Evolutionary conservation across 768 basidiomycete species (phyloP), one percentile per base, ranked within the genome.

Genomic region (Polyporus arcularius): DNA sequence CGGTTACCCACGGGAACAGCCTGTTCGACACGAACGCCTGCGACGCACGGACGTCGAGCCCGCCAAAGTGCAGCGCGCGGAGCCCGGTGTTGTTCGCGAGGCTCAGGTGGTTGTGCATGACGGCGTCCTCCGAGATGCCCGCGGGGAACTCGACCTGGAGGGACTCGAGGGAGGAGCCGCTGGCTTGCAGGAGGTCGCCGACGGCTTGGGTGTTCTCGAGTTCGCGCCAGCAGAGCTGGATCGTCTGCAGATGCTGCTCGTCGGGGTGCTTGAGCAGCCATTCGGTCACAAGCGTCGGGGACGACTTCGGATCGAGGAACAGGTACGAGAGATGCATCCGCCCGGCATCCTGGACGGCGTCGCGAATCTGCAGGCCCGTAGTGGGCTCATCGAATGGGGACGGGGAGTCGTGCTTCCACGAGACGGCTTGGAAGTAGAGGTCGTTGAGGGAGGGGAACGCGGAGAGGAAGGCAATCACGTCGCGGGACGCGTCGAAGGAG

Each of bases 221-320:
- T 47, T 71, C 70, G 41, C 70, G 60, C 70, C 70, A 71, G 64
- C 70, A 71, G 53, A 71, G 68, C 64, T 71, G 70, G 62, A 71
- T 69, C 11, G 66, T 64, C 38, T 68, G 63, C 53, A 70, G 65
- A 30, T 38, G 65, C 61, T 65, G 62, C 51, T 68, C 67, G 40
- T 62, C 61, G 4, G 69, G 69, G 48, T 68, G 69, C 43, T 64
- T 64, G 43, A 70, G 55, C 9, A 70, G 54, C 69, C 69, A 70
- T 54, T 70, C 69, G 18, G 69, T 70, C 38, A 70, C 69, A 28
- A 70, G 61, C 10, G 69, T 70, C 18, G 69, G 69, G n/a, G 69
- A 70, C 12, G 69, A 70, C 52, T 63, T 54, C 35, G 69, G 60
- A 60, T 70, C 69, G 55, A 70, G 55, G 65, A 70, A 70, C 42